Conservation (phyloP, 768 basidiomycete species). For the Boletus pseudopeckii region DNA sequence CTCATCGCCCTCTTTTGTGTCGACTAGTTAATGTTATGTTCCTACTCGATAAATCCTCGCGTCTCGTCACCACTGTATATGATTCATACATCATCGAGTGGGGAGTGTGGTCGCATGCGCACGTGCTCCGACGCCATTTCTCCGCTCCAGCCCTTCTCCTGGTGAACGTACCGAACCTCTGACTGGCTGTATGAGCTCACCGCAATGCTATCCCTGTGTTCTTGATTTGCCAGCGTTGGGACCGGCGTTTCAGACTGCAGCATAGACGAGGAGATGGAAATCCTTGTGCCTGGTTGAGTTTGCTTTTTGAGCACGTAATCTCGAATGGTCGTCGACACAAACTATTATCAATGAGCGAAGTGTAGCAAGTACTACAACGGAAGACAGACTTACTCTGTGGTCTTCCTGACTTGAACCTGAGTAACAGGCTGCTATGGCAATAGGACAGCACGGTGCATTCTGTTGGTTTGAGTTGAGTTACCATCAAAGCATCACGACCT, state of each 20-base stretch:
- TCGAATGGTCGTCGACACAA: conserved; percentile 60
- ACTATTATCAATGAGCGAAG: conserved; percentile 36
- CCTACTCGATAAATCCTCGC: background rate
- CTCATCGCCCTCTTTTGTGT: background rate
- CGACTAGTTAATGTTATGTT: conserved; percentile 1
- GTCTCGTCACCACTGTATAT: too few species aligned
- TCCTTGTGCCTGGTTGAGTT: conserved; percentile 17
- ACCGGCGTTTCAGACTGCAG: conserved; percentile 29
- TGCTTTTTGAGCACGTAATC: conserved; percentile 67
- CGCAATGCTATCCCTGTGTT: conserved; percentile 30
- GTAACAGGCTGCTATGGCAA: conserved; percentile 73
- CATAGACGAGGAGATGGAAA: conserved; percentile 25
- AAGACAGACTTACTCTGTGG: conserved; percentile 58
- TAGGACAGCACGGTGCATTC: conserved; percentile 83
- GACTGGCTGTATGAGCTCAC: conserved; percentile 27
- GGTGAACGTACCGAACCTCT: conserved; percentile 27
- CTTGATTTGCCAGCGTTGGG: conserved; percentile 27
- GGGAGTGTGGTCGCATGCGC: conserved; percentile 37
- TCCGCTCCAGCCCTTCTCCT: conserved; percentile 32
- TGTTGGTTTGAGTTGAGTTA: conserved; percentile 26
- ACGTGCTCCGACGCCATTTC: conserved; percentile 36
- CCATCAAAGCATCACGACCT: background rate
- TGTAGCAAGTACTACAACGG: background rate
- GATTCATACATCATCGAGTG: conserved; percentile 33
- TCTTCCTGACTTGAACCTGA: conserved; percentile 81